A percentile compares a stretch with the other conserved stretches of the same genome.
These are phyloP conservation scores for Dioszegia hungarica DNA, from an alignment of 768 basidiomycete species.

Conservation along the genomic window DNA sequence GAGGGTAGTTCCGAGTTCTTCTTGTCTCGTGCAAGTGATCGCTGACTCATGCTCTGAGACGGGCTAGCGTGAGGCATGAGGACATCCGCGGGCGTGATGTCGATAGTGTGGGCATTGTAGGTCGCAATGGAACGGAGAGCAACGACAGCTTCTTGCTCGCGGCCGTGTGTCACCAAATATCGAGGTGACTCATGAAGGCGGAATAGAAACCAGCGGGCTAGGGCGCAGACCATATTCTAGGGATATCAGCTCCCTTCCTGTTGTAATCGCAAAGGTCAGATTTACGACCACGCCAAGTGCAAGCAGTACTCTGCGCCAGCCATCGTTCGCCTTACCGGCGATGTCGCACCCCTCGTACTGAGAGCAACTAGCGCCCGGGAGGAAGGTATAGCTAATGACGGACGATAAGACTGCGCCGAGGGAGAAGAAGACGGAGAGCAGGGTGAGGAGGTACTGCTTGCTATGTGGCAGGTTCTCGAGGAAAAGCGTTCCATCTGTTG, in stretches of 20 bases:
- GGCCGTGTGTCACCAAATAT: constrained; percentile 82
- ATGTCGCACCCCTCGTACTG: constrained; percentile 59
- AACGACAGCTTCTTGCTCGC: constrained; percentile 75
- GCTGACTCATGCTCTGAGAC: background rate
- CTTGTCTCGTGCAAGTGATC: constrained; percentile 2
- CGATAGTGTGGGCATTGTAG: constrained; percentile 73
- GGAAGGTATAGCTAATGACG: constrained; percentile 67
- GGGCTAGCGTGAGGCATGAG: background rate
- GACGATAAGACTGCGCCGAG: constrained; percentile 83
- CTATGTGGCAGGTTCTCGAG: constrained; percentile 81
- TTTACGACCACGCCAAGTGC: constrained; percentile 76
- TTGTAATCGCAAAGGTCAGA: background rate
- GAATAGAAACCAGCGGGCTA: constrained; percentile 82
- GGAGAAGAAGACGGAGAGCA: constrained; percentile 91
- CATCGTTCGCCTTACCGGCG: constrained; percentile 61
- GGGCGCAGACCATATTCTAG: constrained; percentile 81
- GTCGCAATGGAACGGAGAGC: constrained; percentile 76
- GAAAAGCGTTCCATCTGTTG: constrained; percentile 83
- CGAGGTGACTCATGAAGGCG: constrained; percentile 89
- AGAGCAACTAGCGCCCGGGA: constrained; percentile 59
- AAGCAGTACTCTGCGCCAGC: constrained; percentile 82
- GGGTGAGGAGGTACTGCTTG: constrained; percentile 88
- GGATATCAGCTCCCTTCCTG: background rate
- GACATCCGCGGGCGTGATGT: constrained; percentile 69
- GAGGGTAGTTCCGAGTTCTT: constrained; percentile 19